Evolutionary conservation across 306 rosid genomes (phyloP), one percentile per base, ranked within the genome.

Genomic region (Quercus suber): DNA sequence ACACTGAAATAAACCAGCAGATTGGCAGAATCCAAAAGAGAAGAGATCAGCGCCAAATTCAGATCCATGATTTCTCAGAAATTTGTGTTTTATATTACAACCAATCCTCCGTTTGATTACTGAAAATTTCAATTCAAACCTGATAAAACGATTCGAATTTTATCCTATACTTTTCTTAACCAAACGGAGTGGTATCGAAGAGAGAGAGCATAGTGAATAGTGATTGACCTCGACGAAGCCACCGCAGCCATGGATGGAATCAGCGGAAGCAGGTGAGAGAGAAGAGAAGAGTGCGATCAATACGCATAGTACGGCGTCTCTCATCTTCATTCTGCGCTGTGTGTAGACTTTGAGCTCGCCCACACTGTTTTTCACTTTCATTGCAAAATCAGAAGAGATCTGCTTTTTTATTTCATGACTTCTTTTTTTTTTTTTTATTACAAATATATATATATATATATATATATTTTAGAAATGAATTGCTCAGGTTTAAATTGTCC

Each of bases 231-330:
- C 92, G 79, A 90, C 87, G 78, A 90, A 90, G 78, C 95, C 95
- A 37, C 92, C 92, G 20, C 95, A 90, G 30, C 95, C 95, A 55
- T 90, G 82, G 81, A 90, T 84, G 70, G 89, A 84, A 85, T 91
- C 98, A 56, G 99, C 99, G 63, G 77, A 85, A 71, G 85, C 74
- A 49, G 81, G 49, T 56, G 94, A 84, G 65, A 89, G 73, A 12
- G 81, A 87, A 72, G 59, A 87, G 41, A 87, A 87, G 41, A 88
- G 30, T 23, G 78, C 52, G 70, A 84, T 70, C 49, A 86, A 28
- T 55, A 81, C 45, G 69, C 79, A 67, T 0, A 84, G 78, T 35
- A 81, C 57, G 73, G 85, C 80, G n/a, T 78, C 73, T 31, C 68
- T 64, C 80, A 82, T 81, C 69, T 78, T 77, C 97, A 90, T 90